A percentile compares a stretch with the other conserved stretches of the same genome.
phyloP scores from a whole-genome alignment of 257 asterid species.

The Scutellaria minor region DNA sequence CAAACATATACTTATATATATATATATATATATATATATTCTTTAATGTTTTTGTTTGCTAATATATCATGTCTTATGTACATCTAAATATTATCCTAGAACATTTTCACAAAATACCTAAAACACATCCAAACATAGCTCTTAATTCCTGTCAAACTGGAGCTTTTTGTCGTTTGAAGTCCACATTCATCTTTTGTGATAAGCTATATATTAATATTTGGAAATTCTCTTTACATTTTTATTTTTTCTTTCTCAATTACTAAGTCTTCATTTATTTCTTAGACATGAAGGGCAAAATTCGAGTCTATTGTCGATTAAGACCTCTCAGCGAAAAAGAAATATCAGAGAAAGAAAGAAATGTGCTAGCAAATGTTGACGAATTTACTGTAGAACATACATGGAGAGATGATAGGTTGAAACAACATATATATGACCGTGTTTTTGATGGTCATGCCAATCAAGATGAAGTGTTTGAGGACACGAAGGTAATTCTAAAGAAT shows the following conservation, averaged over 20 bases:
- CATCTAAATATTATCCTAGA: neutral
- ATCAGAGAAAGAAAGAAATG: slow-evolving; percentile 64
- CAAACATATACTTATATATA: neutral
- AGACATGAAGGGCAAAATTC: slow-evolving; percentile 98
- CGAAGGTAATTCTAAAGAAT: slow-evolving; percentile 66
- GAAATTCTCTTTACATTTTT: slow-evolving; percentile 9
- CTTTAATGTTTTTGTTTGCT: neutral
- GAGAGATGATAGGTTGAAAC: slow-evolving; percentile 84
- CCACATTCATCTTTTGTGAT: neutral
- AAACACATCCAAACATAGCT: neutral
- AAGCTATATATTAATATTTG: neutral
- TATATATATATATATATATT: neutral
- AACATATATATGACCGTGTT: slow-evolving; percentile 90
- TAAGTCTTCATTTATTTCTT: slow-evolving; percentile 29
- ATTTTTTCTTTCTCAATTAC: slow-evolving; percentile 17
- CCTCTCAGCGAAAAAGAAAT: slow-evolving; percentile 86
- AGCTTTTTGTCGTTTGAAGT: slow-evolving; percentile 10
- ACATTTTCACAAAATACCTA: neutral
- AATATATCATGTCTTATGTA: neutral
- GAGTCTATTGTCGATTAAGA: slow-evolving; percentile 93
- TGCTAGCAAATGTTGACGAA: slow-evolving; percentile 68
- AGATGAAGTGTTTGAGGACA: slow-evolving; percentile 90
- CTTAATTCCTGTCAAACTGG: slow-evolving; percentile 5
- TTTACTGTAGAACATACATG: slow-evolving; percentile 89
- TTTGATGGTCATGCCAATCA: slow-evolving; percentile 83